Percentiles rank a stretch among this genome's conserved stretches.
phyloP scores from a whole-genome alignment of 73 alveolate genomes.

The Urostyla sp. region DNA sequence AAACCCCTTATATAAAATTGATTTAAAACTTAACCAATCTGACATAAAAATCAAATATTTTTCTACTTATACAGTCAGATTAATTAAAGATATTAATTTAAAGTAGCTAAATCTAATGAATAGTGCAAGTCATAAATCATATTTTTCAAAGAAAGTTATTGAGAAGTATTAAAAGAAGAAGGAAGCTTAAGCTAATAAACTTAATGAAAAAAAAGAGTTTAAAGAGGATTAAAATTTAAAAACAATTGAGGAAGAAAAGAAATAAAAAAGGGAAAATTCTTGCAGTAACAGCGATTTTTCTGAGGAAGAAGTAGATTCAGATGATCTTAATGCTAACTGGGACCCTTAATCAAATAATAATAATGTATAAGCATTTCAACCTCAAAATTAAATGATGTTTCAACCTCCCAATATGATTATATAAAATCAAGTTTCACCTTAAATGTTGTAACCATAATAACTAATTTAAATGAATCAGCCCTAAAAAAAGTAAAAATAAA shows the following conservation, averaged over 20 bases:
- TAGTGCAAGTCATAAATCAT: slow-evolving; percentile 22
- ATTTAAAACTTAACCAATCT: too few species aligned
- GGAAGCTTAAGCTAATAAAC: background rate
- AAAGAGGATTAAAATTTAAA: background rate
- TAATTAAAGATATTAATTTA: too few species aligned
- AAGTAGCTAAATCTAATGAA: too few species aligned
- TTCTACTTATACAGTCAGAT: too few species aligned
- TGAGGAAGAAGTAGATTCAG: slow-evolving; percentile 58
- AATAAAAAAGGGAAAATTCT: background rate
- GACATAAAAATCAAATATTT: too few species aligned
- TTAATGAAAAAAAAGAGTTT: background rate
- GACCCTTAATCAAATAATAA: too few species aligned
- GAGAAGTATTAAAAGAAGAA: slow-evolving; percentile 7
- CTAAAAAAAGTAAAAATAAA: background rate
- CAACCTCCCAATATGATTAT: too few species aligned
- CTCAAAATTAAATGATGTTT: background rate
- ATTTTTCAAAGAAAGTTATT: background rate
- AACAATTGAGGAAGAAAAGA: background rate
- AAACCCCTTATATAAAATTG: too few species aligned
- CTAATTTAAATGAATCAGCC: background rate
- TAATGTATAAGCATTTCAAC: background rate
- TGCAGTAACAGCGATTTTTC: slow-evolving; percentile 2
- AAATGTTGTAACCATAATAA: slow-evolving; percentile 17
- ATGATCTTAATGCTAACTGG: slow-evolving; percentile 43
- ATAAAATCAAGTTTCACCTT: background rate